phyloP scores from a whole-genome alignment of 2,329 filamentous ascomycete genomes.

The Alternaria dauci region DNA sequence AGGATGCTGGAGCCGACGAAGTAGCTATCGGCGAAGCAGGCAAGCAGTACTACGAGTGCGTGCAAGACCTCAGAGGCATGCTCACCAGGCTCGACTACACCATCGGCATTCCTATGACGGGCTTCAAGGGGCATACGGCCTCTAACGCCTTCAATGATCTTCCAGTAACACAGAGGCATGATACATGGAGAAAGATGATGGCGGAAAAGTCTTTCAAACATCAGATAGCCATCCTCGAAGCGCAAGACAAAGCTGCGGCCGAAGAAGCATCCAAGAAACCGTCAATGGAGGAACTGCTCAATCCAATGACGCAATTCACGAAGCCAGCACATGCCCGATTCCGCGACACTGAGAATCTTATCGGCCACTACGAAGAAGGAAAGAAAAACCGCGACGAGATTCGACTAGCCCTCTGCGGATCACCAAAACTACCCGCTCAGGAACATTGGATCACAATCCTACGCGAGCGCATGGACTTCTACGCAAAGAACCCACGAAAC shows the following conservation, averaged over 20 bases:
- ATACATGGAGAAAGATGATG: constrained; percentile 12
- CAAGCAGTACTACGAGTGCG: constrained; percentile 28
- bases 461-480: constrained; percentile 23
- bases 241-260: constrained; percentile 5
- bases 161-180: not conserved
- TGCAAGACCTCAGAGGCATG: constrained; percentile 13
- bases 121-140: constrained; percentile 23
- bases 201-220: constrained; percentile 17
- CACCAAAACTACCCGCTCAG: constrained; percentile 9
- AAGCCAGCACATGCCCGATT: constrained; percentile 19
- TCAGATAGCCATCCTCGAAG: constrained; percentile 10
- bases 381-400: constrained; percentile 20
- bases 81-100: constrained; percentile 21
- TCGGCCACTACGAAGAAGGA: constrained; percentile 26
- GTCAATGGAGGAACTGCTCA: not conserved
- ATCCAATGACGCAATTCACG: constrained; percentile 11
- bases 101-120: constrained; percentile 25
- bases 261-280: not conserved
- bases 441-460: constrained; percentile 33
- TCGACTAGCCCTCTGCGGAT: constrained; percentile 18
- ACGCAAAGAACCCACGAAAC: constrained; percentile 12
- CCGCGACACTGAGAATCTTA: constrained; percentile 17
- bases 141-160: constrained; percentile 9
- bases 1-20: not conserved
- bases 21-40: constrained; percentile 12